Conservation (phyloP, 495 filamentous ascomycete genomes). For the Cercophora samala region DNA sequence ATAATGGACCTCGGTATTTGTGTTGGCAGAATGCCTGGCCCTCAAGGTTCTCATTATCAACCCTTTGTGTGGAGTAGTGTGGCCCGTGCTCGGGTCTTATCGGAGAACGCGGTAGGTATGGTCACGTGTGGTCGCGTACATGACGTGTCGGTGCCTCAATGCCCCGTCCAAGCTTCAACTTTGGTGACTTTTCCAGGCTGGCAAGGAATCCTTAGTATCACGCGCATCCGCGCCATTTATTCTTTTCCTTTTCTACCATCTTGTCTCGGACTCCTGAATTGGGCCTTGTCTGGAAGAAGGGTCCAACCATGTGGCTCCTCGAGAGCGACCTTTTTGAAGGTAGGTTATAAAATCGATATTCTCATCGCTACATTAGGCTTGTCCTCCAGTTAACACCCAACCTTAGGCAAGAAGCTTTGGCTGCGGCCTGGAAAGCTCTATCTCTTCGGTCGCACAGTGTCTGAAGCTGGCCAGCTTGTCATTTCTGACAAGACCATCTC, state of each 20-base stretch:
- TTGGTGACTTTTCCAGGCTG: neutral
- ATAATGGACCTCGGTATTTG: too few species aligned
- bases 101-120: neutral
- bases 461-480: conserved; percentile 55
- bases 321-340: conserved; percentile 53
- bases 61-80: neutral
- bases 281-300: neutral
- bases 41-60: neutral
- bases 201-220: neutral
- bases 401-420: conserved; percentile 73
- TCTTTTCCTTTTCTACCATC: neutral
- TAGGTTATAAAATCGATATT: conserved; percentile 28
- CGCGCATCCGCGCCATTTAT: neutral
- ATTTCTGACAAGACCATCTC: conserved; percentile 77
- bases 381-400: conserved; percentile 7
- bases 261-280: neutral
- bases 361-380: too few species aligned
- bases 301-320: conserved; percentile 56
- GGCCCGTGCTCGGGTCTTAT: too few species aligned
- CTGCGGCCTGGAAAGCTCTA: conserved; percentile 77
- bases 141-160: conserved; percentile 16
- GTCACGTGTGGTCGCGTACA: conserved; percentile 20
- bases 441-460: conserved; percentile 65
- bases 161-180: neutral
- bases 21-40: too few species aligned